Base-by-base conservation (phyloP, 345 rosid genomes). In the Garcia nutans region DNA sequence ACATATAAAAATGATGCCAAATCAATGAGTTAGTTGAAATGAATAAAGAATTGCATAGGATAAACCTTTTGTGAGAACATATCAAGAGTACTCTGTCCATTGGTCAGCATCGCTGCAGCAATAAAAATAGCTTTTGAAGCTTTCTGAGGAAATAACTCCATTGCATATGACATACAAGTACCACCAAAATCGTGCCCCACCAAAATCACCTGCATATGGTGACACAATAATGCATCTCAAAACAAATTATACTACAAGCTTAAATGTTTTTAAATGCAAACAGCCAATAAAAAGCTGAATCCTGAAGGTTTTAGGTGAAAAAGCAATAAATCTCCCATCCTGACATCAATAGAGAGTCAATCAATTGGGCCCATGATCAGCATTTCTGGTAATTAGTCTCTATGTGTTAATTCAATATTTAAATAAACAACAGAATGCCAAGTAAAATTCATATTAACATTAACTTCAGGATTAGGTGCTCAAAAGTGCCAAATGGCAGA, bases 111-210 rank as follows among this genome's bases (percentile, higher is more conserved):
- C 26, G 96, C 86, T 15, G 99, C 99, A 42, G 97, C 93, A 58
- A 93, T 73, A 76, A 82, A 96, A 71, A 92, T 75, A 60, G 97
- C 94, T 85, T 90, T 96, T 2, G 93, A 85, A 63, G 90, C 76
- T 87, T 83, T 93, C 10, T 45, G 64, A 75, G 98, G 95, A 86
- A 90, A 92, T 76, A 88, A 73, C 85, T 96, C 99, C 98, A 93
- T 89, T 57, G 88, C 94, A 71, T 89, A 89, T 10, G 97, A 90
- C 70, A 90, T 71, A 73, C 99, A 93, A 55, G 97, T 90, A 69
- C 99, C 99, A 62, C 98, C 99, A 76, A 96, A 88, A 84, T 96
- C 98, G 15, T 93, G 99, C 49, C 98, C 98, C 4, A 89, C 97
- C 92, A 96, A 85, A 72, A 96, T 87, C 79, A 91, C 97, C 99